Percentiles rank a stretch among this genome's conserved stretches.
These are phyloP conservation scores for Psilocybe subaeruginosa DNA, from an alignment of 768 basidiomycete genomes.

Conservation along the genomic window DNA sequence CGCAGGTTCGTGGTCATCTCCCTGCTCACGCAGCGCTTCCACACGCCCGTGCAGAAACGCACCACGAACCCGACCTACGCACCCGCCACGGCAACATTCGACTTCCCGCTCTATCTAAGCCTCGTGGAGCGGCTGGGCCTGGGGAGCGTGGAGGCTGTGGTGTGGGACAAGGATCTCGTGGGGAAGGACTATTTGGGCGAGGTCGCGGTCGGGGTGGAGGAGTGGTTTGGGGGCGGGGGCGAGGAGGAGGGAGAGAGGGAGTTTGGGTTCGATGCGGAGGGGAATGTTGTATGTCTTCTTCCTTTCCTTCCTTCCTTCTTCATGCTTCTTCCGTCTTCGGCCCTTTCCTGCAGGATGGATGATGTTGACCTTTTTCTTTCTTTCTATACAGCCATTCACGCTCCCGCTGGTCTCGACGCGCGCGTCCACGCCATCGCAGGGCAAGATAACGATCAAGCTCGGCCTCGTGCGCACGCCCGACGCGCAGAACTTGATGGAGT, in stretches of 20 bases:
- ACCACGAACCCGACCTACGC: constrained; percentile 69
- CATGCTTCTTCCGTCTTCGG: neutral
- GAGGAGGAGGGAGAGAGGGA: too few species aligned
- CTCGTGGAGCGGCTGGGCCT: constrained; percentile 73
- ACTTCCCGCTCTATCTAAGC: constrained; percentile 83
- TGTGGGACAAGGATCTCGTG: constrained; percentile 46
- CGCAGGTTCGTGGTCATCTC: constrained; percentile 72
- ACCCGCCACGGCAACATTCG: constrained; percentile 80
- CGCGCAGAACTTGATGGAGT: constrained; percentile 43
- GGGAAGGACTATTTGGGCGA: too few species aligned
- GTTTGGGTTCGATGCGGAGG: constrained; percentile 38
- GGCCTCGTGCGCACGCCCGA: constrained; percentile 43
- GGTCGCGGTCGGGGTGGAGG: too few species aligned
- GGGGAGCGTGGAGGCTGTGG: constrained; percentile 67
- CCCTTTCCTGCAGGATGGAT: neutral
- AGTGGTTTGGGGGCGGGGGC: too few species aligned
- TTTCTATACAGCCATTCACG: constrained; percentile 32
- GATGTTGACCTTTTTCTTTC: too few species aligned
- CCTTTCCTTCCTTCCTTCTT: neutral
- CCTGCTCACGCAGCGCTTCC: constrained; percentile 56
- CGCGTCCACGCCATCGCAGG: constrained; percentile 40
- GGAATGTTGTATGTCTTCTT: constrained; percentile 61
- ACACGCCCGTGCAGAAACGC: constrained; percentile 79
- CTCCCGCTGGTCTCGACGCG: constrained; percentile 45
- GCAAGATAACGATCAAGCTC: constrained; percentile 46